Base-by-base conservation (phyloP, 2,329 filamentous ascomycete species). In the Fusarium sp. region DNA sequence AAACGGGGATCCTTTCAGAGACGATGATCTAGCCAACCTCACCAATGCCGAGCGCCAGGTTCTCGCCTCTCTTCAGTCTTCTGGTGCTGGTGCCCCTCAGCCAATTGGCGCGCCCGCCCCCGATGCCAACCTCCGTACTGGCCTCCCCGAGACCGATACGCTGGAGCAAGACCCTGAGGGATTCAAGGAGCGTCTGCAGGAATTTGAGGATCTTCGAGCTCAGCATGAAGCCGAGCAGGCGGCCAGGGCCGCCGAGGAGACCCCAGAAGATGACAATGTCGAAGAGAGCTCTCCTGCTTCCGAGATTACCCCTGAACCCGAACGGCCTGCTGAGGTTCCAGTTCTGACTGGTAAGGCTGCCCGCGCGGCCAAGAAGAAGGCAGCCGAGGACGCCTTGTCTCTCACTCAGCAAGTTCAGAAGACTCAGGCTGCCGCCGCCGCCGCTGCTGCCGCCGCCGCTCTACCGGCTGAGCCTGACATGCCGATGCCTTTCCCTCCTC, bases 331-430 rank as follows among this genome's bases (percentile, higher is more conserved):
- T 9, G 70, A 78, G 23, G 67, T 57, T 10, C 67, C 67, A 13
- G 54, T 59, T 43, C 56, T 76, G 34, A 76, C 73, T 58, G 73
- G 72, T 30, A 81, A 80, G 64, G 72, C 73, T 35, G 76, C 76
- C 18, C 78, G 80, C 54, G 73, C 71, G 9, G 76, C 80, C 6
- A 83, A 78, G 77, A 83, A 81, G 73, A 84, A 81, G 79, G 73
- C 71, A 20, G 71, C 69, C 3, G 83, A 83, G 56, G 82, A 84
- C 13, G 77, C 77, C 23, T 87, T 95, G 16, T 95, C 94, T 56
- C 85, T 97, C 64, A 95, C 94, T 6, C 92, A 97, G 81, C 94
- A 96, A 82, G 94, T 97, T 0, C 93, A 95, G 82, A 93, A 95
- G 83, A 92, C 95, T 37, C 87, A 88, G 76, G 87, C 86, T 45